A percentile compares a stretch with the other conserved stretches of the same genome.
Evolutionary conservation across 2,329 filamentous ascomycete species (phyloP).

Genomic region (Talaromyces sp.): DNA sequence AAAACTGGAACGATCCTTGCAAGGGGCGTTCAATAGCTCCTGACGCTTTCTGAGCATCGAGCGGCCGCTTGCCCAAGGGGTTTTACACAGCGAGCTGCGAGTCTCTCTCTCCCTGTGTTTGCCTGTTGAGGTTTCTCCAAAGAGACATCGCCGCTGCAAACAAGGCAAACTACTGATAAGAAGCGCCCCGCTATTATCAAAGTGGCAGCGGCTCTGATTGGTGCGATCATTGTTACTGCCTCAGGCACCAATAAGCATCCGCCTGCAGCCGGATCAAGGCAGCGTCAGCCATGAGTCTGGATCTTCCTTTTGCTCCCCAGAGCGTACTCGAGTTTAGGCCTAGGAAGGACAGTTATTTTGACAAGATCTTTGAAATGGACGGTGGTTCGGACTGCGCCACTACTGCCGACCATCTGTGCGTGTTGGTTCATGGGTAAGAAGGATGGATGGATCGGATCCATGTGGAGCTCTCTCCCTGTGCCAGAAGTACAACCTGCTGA

Average conservation of each 20-base stretch:
- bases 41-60: background rate
- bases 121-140: background rate
- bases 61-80: background rate
- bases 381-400: conserved; percentile 5
- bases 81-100: background rate
- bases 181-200: background rate
- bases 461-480: background rate
- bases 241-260: background rate
- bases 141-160: background rate
- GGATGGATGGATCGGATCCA: background rate
- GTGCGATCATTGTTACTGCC: background rate
- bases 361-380: conserved; percentile 12
- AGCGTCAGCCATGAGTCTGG: background rate
- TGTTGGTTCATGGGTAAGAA: conserved; percentile 56
- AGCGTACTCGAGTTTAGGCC: conserved; percentile 4
- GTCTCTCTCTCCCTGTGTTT: background rate
- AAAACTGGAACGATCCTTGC: background rate
- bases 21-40: background rate
- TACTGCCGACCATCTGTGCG: conserved; percentile 49
- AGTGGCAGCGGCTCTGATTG: background rate
- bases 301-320: conserved; percentile 1
- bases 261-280: background rate
- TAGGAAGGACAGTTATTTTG: background rate
- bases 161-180: background rate
- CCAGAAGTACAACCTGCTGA: background rate